Evolutionary conservation across 208 protist species (phyloP).

Genomic region (Leishmania amazonensis): DNA sequence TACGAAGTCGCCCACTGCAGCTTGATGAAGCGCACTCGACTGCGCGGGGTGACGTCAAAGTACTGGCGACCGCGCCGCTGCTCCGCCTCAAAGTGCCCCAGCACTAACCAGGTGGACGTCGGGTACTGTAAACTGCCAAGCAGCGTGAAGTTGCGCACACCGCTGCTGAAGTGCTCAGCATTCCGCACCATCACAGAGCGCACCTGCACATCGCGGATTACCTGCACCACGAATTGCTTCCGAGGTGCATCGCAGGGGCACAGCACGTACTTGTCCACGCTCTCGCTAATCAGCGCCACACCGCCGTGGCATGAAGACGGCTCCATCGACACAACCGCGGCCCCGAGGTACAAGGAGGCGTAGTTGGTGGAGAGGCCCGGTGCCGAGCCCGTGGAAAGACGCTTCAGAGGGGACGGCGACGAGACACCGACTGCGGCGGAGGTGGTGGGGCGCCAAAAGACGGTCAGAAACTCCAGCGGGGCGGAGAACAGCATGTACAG

Average conservation of each 20-base stretch:
- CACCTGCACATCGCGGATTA: slow-evolving; percentile 20
- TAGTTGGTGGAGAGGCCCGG: slow-evolving; percentile 11
- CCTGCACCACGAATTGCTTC: slow-evolving; percentile 17
- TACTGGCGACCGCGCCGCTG: slow-evolving; percentile 12
- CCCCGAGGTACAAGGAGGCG: slow-evolving; percentile 10
- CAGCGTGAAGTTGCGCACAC: slow-evolving; percentile 24
- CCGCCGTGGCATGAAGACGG: slow-evolving; percentile 18
- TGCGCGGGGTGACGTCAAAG: slow-evolving; percentile 7
- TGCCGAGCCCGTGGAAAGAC: background rate
- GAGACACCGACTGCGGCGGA: background rate
- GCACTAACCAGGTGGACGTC: slow-evolving; percentile 14
- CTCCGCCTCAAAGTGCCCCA: slow-evolving; percentile 13
- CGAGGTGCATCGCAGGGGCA: slow-evolving; percentile 14
- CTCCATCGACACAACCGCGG: slow-evolving; percentile 12
- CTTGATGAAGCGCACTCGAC: slow-evolving; percentile 8
- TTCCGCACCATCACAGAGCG: slow-evolving; percentile 20
- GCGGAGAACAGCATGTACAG: slow-evolving; percentile 10
- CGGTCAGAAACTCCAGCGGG: background rate
- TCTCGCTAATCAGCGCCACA: slow-evolving; percentile 14
- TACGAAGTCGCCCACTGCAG: slow-evolving; percentile 22
- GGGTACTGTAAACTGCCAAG: slow-evolving; percentile 18
- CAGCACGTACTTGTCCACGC: slow-evolving; percentile 14
- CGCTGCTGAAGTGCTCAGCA: slow-evolving; percentile 19
- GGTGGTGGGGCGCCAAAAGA: background rate
- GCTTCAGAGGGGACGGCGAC: background rate